Base-by-base conservation (phyloP, 1,284 basidiomycete species). In the Microbotryum intermedium region DNA sequence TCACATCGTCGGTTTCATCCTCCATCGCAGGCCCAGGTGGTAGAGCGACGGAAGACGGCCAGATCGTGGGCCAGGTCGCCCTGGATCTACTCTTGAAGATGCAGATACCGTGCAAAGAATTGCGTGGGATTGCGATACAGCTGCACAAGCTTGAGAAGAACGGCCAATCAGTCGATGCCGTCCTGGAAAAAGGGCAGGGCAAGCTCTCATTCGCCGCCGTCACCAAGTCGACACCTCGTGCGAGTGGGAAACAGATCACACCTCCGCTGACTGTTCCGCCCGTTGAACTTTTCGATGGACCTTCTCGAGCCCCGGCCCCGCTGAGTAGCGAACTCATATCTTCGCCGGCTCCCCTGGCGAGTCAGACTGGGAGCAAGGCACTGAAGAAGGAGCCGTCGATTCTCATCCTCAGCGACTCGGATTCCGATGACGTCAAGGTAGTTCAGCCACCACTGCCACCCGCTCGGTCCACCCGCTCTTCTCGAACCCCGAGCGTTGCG, bases 71-170 rank as follows among this genome's bases (percentile, higher is more conserved):
- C 0, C 80, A 83, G n/a, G 84, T 86, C 58, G 86, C 88, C 1
- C 87, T 87, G 82, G 80, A 81, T 62, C 74, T 97, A 13, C 79
- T 95, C 11, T 39, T 21, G 30, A 26, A n/a, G 21, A 58, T 68
- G 61, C 79, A 82, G 59, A 79, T 82, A 1, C 86, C 91, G 64
- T 83, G 91, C 0, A 81, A 80, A 62, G 94, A 98, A 68, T 77
- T 98, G 20, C 82, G 95, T n/a, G 94, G 94, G 0, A 82, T 98
- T 55, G 90, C 89, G 0, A 87, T 98, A 26, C 90, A 91, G 71
- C 82, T 97, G n/a, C 85, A 87, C 70, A 95, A 93, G 73, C 79
- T 95, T 0, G 90, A 92, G 72, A 80, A 25, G 39, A 56, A 62
- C 4, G 64, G 60, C 2, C 25, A 48, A 1, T 56, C 54, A 10